A percentile compares a stretch with the other conserved stretches of the same genome.
Evolutionary conservation across 2,329 filamentous ascomycete genomes (phyloP).

Genomic region (Ceratocystiopsis sp.): DNA sequence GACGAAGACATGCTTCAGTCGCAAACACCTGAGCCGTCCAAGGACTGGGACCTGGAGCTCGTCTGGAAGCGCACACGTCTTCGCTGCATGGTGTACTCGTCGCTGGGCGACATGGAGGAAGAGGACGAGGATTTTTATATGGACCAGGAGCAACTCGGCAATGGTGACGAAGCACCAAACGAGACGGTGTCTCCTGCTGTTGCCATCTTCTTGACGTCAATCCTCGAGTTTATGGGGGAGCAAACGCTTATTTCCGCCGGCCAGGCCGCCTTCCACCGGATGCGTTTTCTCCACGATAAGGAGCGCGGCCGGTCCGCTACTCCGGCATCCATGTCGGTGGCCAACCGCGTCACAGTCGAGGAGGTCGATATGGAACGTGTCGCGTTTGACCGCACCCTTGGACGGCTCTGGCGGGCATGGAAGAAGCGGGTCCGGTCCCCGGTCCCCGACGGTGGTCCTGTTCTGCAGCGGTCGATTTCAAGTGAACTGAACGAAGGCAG

Average conservation of each 20-base stretch:
- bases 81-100: slow-evolving; percentile 96
- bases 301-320: slow-evolving; percentile 27
- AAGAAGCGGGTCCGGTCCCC: slow-evolving; percentile 63
- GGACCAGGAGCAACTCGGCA: slow-evolving; percentile 57
- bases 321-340: slow-evolving; percentile 25
- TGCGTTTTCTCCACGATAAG: slow-evolving; percentile 40
- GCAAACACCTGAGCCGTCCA: slow-evolving; percentile 30
- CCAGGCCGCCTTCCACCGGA: slow-evolving; percentile 61
- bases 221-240: slow-evolving; percentile 87
- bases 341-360: slow-evolving; percentile 63
- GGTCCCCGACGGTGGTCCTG: slow-evolving; percentile 25
- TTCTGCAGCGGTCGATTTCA: slow-evolving; percentile 31
- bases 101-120: slow-evolving; percentile 90
- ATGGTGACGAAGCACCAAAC: slow-evolving; percentile 37
- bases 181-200: slow-evolving; percentile 74
- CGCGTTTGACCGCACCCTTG: slow-evolving; percentile 74
- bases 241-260: slow-evolving; percentile 76
- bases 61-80: slow-evolving; percentile 88
- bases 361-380: slow-evolving; percentile 87
- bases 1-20: slow-evolving; percentile 51
- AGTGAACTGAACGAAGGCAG: slow-evolving; percentile 19
- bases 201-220: slow-evolving; percentile 88
- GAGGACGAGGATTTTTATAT: slow-evolving; percentile 88
- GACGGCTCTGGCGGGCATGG: slow-evolving; percentile 87
- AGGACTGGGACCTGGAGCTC: slow-evolving; percentile 75